Percentiles rank a stretch among this genome's conserved stretches.
Evolutionary conservation across 129 eudicot species (phyloP).

Genomic region (Escallonia rubra): DNA sequence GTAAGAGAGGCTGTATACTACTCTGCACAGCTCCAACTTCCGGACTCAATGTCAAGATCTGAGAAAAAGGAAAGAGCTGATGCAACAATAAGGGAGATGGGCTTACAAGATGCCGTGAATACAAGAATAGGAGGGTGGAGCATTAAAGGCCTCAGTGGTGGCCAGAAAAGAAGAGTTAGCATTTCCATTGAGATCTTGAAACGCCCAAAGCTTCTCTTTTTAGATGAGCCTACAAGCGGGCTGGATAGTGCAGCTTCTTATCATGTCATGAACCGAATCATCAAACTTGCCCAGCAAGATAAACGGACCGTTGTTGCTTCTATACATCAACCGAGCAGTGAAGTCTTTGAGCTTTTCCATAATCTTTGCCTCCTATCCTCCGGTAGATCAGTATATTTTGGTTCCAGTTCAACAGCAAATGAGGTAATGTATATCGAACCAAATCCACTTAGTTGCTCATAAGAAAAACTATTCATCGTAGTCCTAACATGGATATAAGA

Average conservation of each 20-base stretch:
- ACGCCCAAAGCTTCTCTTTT: slow-evolving; percentile 25
- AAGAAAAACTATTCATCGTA: no score
- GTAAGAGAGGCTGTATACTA: slow-evolving; percentile 34
- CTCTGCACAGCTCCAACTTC: slow-evolving; percentile 38
- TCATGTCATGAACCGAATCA: slow-evolving; percentile 34
- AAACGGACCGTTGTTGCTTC: slow-evolving; percentile 26
- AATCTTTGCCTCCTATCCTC: slow-evolving; percentile 36
- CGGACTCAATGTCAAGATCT: slow-evolving; percentile 29
- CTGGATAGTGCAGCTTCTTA: slow-evolving; percentile 37
- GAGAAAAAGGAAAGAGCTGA: slow-evolving; percentile 38
- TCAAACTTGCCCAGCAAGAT: slow-evolving; percentile 19
- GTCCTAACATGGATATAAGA: no score
- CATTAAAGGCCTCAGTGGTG: slow-evolving; percentile 37
- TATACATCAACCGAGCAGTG: slow-evolving; percentile 20
- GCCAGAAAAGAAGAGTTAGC: slow-evolving; percentile 39
- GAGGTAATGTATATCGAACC: slow-evolving; percentile 1
- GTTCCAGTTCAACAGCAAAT: slow-evolving; percentile 15
- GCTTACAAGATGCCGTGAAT: slow-evolving; percentile 29
- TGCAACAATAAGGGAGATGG: slow-evolving; percentile 31
- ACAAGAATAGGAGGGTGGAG: slow-evolving; percentile 40
- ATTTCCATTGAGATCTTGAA: slow-evolving; percentile 31
- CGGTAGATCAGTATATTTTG: slow-evolving; percentile 30
- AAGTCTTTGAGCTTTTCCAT: slow-evolving; percentile 34
- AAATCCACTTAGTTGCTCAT: no score
- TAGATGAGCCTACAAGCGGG: slow-evolving; percentile 42